Conservation (phyloP, 805 yeast genomes). For the Babjeviella inositovora region DNA sequence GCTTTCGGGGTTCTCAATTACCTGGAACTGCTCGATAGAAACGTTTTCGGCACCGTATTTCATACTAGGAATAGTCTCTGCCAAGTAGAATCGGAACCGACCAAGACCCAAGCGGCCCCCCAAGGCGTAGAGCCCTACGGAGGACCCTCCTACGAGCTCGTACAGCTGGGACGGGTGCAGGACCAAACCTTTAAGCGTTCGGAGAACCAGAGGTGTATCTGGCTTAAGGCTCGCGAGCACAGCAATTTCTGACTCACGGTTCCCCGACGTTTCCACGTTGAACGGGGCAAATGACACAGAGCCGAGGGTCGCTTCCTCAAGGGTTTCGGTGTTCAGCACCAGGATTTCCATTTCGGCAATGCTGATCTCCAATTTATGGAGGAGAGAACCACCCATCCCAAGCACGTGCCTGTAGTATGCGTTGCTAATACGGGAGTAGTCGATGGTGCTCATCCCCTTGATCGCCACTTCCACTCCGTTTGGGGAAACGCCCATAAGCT, state of each 20-base stretch:
- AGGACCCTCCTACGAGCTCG: too few species aligned
- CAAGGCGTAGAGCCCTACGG: too few species aligned
- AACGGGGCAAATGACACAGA: conserved; percentile 14
- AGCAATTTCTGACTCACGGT: conserved; percentile 8
- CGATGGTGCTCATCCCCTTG: conserved; percentile 11
- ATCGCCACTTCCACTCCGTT: conserved; percentile 14
- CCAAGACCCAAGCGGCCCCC: too few species aligned
- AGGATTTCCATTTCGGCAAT: conserved; percentile 12
- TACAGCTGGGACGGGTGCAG: too few species aligned
- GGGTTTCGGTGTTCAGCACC: conserved; percentile 7
- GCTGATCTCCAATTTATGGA: conserved; percentile 10
- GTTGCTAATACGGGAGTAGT: conserved; percentile 13
- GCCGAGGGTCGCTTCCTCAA: conserved; percentile 12
- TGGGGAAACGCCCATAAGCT: conserved; percentile 11
- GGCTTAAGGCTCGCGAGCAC: conserved; percentile 14
- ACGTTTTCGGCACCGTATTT: conserved; percentile 7
- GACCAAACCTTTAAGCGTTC: conserved; percentile 13
- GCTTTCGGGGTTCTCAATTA: conserved; percentile 7
- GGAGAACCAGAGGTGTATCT: conserved; percentile 11
- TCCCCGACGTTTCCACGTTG: conserved; percentile 11
- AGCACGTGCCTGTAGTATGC: conserved; percentile 9
- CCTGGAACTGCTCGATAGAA: conserved; percentile 7
- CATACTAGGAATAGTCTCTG: conserved; percentile 11
- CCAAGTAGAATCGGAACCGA: too few species aligned
- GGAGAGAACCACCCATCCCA: conserved; percentile 12